A percentile compares a stretch with the other conserved stretches of the same genome.
Conservation (phyloP, 2,329 filamentous ascomycete genomes). For the Biscogniauxia sp. region DNA sequence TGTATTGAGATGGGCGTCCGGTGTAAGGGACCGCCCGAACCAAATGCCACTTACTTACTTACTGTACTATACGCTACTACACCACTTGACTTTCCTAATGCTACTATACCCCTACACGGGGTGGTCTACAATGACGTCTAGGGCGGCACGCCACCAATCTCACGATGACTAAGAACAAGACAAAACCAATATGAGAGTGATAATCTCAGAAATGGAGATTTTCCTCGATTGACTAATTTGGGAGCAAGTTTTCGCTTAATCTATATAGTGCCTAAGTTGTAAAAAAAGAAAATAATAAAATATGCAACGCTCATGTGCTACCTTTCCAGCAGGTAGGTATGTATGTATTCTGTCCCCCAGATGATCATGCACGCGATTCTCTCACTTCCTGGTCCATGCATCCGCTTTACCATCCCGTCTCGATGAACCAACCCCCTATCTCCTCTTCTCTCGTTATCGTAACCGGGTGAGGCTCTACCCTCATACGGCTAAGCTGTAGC, state of each 20-base stretch:
- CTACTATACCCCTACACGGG: neutral
- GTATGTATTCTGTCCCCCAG: neutral
- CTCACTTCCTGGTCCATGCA: neutral
- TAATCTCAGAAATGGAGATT: neutral
- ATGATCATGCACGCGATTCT: neutral
- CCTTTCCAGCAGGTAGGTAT: too few relatives aligned
- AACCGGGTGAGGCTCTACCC: neutral
- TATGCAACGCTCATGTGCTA: neutral
- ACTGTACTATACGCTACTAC: neutral
- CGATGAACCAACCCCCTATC: neutral
- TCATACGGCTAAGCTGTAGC: conserved; percentile 14
- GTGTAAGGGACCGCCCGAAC: too few relatives aligned
- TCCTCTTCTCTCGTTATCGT: neutral
- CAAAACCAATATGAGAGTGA: neutral
- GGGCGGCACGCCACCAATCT: neutral
- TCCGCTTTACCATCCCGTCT: neutral
- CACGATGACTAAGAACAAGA: neutral
- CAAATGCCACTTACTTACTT: neutral
- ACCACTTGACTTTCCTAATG: neutral
- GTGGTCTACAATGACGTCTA: neutral
- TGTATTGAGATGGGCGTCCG: too few relatives aligned
- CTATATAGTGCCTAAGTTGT: neutral
- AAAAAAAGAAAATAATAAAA: too few relatives aligned
- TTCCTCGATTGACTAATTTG: neutral
- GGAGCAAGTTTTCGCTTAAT: neutral